phyloP scores from a whole-genome alignment of 768 basidiomycete species.

The Butyriboletus loyo region DNA sequence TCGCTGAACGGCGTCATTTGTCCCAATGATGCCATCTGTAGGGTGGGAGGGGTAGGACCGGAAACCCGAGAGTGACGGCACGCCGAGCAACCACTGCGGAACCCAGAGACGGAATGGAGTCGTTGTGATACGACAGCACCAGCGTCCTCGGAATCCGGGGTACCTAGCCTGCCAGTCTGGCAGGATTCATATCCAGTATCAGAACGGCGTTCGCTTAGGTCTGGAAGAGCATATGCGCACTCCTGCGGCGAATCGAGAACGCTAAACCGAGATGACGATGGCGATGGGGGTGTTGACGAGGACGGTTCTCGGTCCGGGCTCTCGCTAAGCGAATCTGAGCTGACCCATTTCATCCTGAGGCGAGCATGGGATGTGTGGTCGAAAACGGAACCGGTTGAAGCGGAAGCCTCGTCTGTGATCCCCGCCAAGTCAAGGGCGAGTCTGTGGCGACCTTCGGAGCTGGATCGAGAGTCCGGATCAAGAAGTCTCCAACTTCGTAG shows the following conservation, averaged over 20 bases:
- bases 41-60: conserved; percentile 8
- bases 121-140: conserved; percentile 1
- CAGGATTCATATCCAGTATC: neutral
- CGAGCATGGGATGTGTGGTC: neutral
- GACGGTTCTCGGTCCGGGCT: conserved; percentile 1
- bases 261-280: conserved; percentile 1
- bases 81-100: conserved; percentile 29
- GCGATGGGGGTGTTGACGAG: neutral
- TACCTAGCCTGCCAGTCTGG: neutral
- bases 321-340: conserved; percentile 6
- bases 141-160: conserved; percentile 17
- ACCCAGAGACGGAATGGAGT: conserved; percentile 11
- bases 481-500: conserved; percentile 27
- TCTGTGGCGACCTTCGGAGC: conserved; percentile 5
- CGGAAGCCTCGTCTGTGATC: conserved; percentile 1
- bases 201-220: conserved; percentile 1
- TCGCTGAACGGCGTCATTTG: neutral
- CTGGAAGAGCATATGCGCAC: neutral
- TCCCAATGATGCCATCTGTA: neutral
- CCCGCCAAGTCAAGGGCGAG: conserved; percentile 23
- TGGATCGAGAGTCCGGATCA: conserved; percentile 12
- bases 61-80: conserved; percentile 24
- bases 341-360: conserved; percentile 20
- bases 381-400: neutral
- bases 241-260: conserved; percentile 1